These are phyloP conservation scores for Teunomyces funiuensis DNA, from an alignment of 805 yeast species.

Conservation along the genomic window DNA sequence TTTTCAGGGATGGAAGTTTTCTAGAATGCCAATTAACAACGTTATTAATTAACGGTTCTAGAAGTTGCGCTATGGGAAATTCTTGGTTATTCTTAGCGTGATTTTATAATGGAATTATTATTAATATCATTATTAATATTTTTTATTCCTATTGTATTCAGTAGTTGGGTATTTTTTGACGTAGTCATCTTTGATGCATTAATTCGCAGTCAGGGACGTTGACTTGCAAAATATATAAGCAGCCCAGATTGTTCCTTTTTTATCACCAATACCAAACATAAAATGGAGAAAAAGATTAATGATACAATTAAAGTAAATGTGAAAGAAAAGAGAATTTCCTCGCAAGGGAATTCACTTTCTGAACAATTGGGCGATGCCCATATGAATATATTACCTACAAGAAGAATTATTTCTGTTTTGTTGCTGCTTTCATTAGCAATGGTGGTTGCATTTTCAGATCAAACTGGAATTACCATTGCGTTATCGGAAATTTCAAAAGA, in stretches of 20 bases:
- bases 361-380: conserved; percentile 39
- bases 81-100: too few species aligned
- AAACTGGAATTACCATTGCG: conserved; percentile 48
- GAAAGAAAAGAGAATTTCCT: conserved; percentile 3
- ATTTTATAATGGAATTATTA: too few species aligned
- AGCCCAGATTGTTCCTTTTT: neutral
- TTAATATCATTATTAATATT: too few species aligned
- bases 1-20: too few species aligned
- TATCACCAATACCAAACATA: neutral
- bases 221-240: neutral
- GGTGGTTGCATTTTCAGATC: conserved; percentile 48
- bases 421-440: conserved; percentile 38
- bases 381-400: conserved; percentile 38
- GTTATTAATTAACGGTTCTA: too few species aligned
- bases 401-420: conserved; percentile 37
- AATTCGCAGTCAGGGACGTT: too few species aligned
- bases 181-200: too few species aligned
- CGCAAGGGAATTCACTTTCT: conserved; percentile 3
- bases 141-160: too few species aligned
- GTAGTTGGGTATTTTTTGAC: too few species aligned
- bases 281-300: neutral
- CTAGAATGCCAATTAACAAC: too few species aligned
- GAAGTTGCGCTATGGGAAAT: too few species aligned
- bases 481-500: conserved; percentile 49
- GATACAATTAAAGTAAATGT: neutral